phyloP scores from a whole-genome alignment of 805 yeast species.

The Ogataea corticis region DNA sequence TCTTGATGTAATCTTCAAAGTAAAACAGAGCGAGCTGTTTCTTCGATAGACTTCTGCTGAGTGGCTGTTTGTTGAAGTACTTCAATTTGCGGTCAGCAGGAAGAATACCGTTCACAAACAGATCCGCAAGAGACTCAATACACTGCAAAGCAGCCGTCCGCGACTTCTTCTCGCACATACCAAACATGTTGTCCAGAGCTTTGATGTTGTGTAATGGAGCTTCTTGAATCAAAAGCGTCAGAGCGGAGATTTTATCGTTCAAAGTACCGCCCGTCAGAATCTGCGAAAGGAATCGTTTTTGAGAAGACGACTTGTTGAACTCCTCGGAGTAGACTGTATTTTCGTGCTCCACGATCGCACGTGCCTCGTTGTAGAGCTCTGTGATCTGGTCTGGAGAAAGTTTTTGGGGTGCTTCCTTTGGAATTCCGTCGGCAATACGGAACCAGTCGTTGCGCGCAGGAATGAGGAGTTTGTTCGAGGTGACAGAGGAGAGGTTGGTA shows the following conservation, averaged over 20 bases:
- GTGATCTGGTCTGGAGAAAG: slow-evolving; percentile 58
- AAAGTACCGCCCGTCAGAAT: slow-evolving; percentile 90
- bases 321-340: slow-evolving; percentile 71
- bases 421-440: slow-evolving; percentile 47
- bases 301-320: slow-evolving; percentile 74
- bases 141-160: slow-evolving; percentile 92
- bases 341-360: slow-evolving; percentile 64
- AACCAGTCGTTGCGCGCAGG: slow-evolving; percentile 78
- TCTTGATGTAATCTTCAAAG: slow-evolving; percentile 88
- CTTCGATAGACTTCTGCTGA: slow-evolving; percentile 45
- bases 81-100: slow-evolving; percentile 85
- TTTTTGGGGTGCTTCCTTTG: slow-evolving; percentile 33
- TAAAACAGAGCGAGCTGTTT: slow-evolving; percentile 70
- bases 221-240: slow-evolving; percentile 90
- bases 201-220: slow-evolving; percentile 89
- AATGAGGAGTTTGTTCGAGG: slow-evolving; percentile 54
- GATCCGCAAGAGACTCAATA: slow-evolving; percentile 85
- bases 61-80: slow-evolving; percentile 76
- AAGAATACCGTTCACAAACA: slow-evolving; percentile 77
- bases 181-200: slow-evolving; percentile 74
- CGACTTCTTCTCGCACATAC: slow-evolving; percentile 85
- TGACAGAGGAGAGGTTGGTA: slow-evolving; percentile 46
- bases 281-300: slow-evolving; percentile 83
- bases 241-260: slow-evolving; percentile 91
- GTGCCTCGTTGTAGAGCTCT: slow-evolving; percentile 64